Conservation (phyloP, 2,329 filamentous ascomycete genomes). For the Verticillium isaacii region DNA sequence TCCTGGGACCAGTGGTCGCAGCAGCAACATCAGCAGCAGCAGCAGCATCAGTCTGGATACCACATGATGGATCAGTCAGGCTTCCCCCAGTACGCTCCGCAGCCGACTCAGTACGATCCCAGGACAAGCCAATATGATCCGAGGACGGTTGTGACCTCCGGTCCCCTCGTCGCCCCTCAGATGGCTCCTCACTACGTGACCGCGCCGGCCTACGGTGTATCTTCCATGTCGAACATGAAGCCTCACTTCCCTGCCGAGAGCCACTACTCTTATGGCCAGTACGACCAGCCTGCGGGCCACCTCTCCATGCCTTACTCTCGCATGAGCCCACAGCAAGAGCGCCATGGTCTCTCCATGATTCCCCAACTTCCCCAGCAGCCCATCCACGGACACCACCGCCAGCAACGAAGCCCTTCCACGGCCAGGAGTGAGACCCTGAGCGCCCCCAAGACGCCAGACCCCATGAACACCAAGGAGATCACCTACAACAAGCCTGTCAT, state of each 20-base stretch:
- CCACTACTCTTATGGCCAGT: slow-evolving; percentile 39
- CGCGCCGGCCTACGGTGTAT: slow-evolving; percentile 35
- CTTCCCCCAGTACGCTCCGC: slow-evolving; percentile 46
- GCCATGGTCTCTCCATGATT: neutral
- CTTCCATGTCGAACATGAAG: slow-evolving; percentile 35
- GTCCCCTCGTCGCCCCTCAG: slow-evolving; percentile 35
- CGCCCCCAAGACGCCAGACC: slow-evolving; percentile 11
- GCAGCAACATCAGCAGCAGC: slow-evolving; percentile 25
- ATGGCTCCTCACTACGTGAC: slow-evolving; percentile 44
- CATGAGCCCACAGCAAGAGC: slow-evolving; percentile 5
- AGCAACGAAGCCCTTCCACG: slow-evolving; percentile 8
- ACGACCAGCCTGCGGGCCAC: slow-evolving; percentile 23
- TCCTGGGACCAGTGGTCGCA: slow-evolving; percentile 51
- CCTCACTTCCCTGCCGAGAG: slow-evolving; percentile 38
- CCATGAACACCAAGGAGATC: slow-evolving; percentile 31
- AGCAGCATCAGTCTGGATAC: slow-evolving; percentile 30
- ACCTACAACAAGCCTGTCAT: slow-evolving; percentile 40
- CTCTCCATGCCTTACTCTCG: slow-evolving; percentile 10
- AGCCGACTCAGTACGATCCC: slow-evolving; percentile 12
- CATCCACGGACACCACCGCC: slow-evolving; percentile 2
- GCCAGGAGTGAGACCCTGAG: slow-evolving; percentile 6
- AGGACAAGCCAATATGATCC: neutral
- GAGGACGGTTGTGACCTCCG: slow-evolving; percentile 21
- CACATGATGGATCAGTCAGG: slow-evolving; percentile 40
- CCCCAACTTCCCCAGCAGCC: neutral